phyloP scores from a whole-genome alignment of 108 stramenopile species.

The Cyclotella atomus region DNA sequence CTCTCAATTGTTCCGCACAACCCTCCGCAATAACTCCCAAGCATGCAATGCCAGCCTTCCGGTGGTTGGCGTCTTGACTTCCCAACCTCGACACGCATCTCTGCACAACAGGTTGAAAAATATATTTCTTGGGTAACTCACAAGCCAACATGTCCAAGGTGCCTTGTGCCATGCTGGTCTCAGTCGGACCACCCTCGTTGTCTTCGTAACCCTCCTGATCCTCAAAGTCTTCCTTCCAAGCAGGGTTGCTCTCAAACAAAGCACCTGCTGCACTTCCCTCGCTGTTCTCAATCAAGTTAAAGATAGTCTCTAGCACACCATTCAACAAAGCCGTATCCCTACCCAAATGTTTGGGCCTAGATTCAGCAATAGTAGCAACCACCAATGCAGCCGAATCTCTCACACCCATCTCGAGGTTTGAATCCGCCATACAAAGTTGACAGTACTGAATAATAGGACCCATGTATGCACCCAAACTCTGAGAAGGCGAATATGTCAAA shows the following conservation, averaged over 20 bases:
- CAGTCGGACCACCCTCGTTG: constrained; percentile 84
- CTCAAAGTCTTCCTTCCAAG: constrained; percentile 83
- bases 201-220: constrained; percentile 68
- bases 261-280: constrained; percentile 93
- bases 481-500: constrained; percentile 71
- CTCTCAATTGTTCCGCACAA: constrained; percentile 82
- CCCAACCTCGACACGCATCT: constrained; percentile 85
- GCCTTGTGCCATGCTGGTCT: constrained; percentile 95
- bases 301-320: constrained; percentile 78
- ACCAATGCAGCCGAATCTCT: constrained; percentile 90
- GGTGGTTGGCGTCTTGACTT: constrained; percentile 70
- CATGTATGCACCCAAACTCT: constrained; percentile 62
- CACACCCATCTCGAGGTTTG: constrained; percentile 81
- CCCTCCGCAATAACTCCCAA: constrained; percentile 97
- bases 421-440: constrained; percentile 67
- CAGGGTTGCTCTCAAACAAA: constrained; percentile 90
- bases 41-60: constrained; percentile 96
- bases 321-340: constrained; percentile 75
- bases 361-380: constrained; percentile 92
- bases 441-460: constrained; percentile 69
- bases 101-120: constrained; percentile 87
- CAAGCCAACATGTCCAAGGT: constrained; percentile 96
- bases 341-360: constrained; percentile 91
- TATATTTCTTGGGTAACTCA: constrained; percentile 94
- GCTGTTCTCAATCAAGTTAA: constrained; percentile 88